phyloP scores from a whole-genome alignment of 352 stramenopile species.

The Phytophthora fragariae region DNA sequence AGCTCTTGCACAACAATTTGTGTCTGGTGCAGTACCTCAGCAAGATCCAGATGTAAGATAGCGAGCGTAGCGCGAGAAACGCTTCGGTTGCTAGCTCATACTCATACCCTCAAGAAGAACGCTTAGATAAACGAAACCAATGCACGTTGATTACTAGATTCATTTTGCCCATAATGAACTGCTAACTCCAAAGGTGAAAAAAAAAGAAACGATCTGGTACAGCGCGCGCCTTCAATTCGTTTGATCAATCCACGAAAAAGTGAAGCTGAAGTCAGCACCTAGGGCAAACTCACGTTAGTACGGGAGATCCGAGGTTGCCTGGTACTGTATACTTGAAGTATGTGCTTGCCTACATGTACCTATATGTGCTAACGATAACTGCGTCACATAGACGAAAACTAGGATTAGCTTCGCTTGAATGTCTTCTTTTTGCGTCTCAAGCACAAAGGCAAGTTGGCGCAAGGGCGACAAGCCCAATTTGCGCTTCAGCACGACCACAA shows the following conservation, averaged over 20 bases:
- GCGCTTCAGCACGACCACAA: constrained; percentile 11
- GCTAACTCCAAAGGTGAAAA: not conserved
- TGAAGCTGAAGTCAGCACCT: constrained; percentile 2
- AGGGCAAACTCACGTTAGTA: not conserved
- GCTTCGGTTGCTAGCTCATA: constrained; percentile 12
- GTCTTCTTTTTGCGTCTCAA: constrained; percentile 24
- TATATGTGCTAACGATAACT: constrained; percentile 22
- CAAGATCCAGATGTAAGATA: constrained; percentile 89
- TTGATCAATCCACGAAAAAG: not conserved
- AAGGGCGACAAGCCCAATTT: constrained; percentile 24
- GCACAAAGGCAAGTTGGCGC: constrained; percentile 38
- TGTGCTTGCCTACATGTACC: not conserved
- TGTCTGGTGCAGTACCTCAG: constrained; percentile 89
- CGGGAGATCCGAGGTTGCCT: too few relatives aligned
- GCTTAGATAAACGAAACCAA: constrained; percentile 36
- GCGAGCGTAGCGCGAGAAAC: not conserved
- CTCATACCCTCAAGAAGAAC: constrained; percentile 21
- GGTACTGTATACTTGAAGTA: too few relatives aligned
- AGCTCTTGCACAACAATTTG: constrained; percentile 87
- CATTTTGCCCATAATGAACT: not conserved
- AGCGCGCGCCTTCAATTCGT: not conserved
- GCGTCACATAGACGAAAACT: constrained; percentile 33
- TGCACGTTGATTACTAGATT: constrained; percentile 31
- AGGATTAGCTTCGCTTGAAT: constrained; percentile 35
- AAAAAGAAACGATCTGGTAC: too few relatives aligned